Conservation (phyloP, 495 filamentous ascomycete species). For the Aspergillus heteromorphus region DNA sequence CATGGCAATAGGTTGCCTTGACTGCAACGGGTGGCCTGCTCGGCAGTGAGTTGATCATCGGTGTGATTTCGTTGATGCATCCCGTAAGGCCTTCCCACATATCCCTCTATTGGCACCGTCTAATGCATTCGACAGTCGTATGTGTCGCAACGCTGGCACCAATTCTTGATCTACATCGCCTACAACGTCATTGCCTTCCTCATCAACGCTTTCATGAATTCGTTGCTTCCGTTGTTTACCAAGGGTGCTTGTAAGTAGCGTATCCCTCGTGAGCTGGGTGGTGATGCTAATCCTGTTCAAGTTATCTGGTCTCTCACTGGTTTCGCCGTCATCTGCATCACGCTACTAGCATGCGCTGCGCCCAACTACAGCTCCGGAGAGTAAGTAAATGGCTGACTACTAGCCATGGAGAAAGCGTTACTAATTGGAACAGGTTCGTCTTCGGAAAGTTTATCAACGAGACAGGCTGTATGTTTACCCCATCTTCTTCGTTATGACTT, state of each 20-base stretch:
- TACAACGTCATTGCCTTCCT: slow-evolving; percentile 58
- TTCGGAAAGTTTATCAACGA: slow-evolving; percentile 55
- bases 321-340: slow-evolving; percentile 64
- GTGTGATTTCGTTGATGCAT: slow-evolving; percentile 55
- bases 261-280: not conserved
- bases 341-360: slow-evolving; percentile 56
- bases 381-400: slow-evolving; percentile 44
- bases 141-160: slow-evolving; percentile 58
- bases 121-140: slow-evolving; percentile 33
- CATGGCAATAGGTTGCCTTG: slow-evolving; percentile 55
- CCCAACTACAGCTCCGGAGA: slow-evolving; percentile 55
- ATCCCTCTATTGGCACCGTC: not conserved
- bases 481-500: not conserved
- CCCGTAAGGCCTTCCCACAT: slow-evolving; percentile 20
- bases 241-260: slow-evolving; percentile 48
- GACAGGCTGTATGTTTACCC: slow-evolving; percentile 46
- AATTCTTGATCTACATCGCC: slow-evolving; percentile 67
- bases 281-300: slow-evolving; percentile 5
- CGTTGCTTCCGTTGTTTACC: slow-evolving; percentile 58
- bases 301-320: slow-evolving; percentile 64
- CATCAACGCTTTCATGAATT: slow-evolving; percentile 64
- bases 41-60: slow-evolving; percentile 54
- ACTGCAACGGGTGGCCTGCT: slow-evolving; percentile 45
- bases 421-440: slow-evolving; percentile 50
- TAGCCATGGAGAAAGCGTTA: slow-evolving; percentile 18